These are phyloP conservation scores for Neoboletus brunneissimus DNA, from an alignment of 768 basidiomycete genomes.

Conservation along the genomic window DNA sequence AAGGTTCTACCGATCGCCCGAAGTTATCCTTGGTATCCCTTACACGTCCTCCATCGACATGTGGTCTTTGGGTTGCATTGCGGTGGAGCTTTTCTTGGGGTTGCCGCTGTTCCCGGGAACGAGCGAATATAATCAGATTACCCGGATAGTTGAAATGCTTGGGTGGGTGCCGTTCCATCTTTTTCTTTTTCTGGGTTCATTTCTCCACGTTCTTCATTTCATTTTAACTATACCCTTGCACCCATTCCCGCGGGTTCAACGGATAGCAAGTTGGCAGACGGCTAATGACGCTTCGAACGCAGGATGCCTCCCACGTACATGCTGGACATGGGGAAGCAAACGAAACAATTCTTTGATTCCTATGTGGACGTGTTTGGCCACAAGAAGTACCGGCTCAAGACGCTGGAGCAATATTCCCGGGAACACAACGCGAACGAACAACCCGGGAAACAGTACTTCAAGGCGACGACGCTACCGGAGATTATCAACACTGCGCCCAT, in stretches of 20 bases:
- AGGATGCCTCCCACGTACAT: constrained; percentile 90
- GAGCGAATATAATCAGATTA: constrained; percentile 98
- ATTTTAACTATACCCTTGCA: not conserved
- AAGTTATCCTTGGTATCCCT: constrained; percentile 91
- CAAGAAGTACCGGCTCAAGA: constrained; percentile 86
- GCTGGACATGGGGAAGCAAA: constrained; percentile 96
- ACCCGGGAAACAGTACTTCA: constrained; percentile 99
- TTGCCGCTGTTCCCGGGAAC: constrained; percentile 97
- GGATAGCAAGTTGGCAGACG: not conserved
- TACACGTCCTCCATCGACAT: constrained; percentile 97
- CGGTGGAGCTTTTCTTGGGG: constrained; percentile 96
- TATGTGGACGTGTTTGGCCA: constrained; percentile 71
- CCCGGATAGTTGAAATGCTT: constrained; percentile 96
- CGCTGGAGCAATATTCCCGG: constrained; percentile 89
- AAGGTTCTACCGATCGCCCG: constrained; percentile 96
- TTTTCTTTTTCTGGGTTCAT: not conserved
- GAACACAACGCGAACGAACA: constrained; percentile 97
- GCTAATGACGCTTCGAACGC: constrained; percentile 8
- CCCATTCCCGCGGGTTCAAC: not conserved
- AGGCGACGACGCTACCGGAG: constrained; percentile 88
- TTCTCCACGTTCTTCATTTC: not conserved
- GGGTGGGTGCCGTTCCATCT: constrained; percentile 57
- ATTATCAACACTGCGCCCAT: constrained; percentile 97
- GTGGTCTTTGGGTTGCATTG: constrained; percentile 99
- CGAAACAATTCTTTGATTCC: constrained; percentile 87